A percentile compares a stretch with the other conserved stretches of the same genome.
Conservation (phyloP, 805 yeast species). For the Scheffersomyces spartinae region DNA sequence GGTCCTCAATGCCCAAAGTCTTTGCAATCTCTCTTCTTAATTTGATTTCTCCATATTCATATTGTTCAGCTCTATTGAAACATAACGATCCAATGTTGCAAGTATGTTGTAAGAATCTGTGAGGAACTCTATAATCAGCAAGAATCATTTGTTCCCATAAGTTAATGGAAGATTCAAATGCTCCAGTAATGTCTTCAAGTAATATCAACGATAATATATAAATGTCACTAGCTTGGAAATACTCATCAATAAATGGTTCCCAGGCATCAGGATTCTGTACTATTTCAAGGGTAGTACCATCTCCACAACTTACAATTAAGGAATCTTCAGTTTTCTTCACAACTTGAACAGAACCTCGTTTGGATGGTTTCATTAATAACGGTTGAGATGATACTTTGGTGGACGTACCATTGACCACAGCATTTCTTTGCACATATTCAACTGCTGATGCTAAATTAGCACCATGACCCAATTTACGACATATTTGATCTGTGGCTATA, state of each 20-base stretch:
- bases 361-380: too few relatives aligned
- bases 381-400: too few relatives aligned
- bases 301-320: too few relatives aligned
- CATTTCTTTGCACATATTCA: too few relatives aligned
- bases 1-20: slow-evolving; percentile 14
- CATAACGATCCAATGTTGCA: slow-evolving; percentile 61
- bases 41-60: slow-evolving; percentile 36
- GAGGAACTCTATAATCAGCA: slow-evolving; percentile 57
- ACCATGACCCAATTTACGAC: too few relatives aligned
- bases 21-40: slow-evolving; percentile 13
- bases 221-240: slow-evolving; percentile 66
- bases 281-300: slow-evolving; percentile 7
- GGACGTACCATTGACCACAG: too few relatives aligned
- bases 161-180: slow-evolving; percentile 47
- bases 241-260: slow-evolving; percentile 69
- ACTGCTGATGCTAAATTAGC: too few relatives aligned
- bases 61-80: slow-evolving; percentile 55
- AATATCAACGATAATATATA: slow-evolving; percentile 61
- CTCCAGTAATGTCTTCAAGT: slow-evolving; percentile 53
- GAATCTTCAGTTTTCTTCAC: too few relatives aligned
- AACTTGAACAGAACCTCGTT: too few relatives aligned
- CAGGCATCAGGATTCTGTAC: slow-evolving; percentile 39
- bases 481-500: slow-evolving; percentile 57
- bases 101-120: slow-evolving; percentile 49
- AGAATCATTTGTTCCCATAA: slow-evolving; percentile 65